Evolutionary conservation across 257 asterid genomes (phyloP).

Genomic region (Cynanchum wilfordii): DNA sequence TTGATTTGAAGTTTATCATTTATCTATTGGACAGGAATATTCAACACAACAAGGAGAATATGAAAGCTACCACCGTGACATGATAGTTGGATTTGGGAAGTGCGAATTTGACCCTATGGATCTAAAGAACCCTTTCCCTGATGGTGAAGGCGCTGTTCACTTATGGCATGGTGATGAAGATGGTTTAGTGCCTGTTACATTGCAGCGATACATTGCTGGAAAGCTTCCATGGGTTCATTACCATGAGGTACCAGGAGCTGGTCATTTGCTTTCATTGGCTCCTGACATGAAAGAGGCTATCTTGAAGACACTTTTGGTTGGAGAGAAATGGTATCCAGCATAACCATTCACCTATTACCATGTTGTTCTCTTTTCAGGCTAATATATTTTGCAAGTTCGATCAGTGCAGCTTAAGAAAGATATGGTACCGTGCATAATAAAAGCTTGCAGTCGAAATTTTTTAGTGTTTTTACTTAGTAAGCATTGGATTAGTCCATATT

Average conservation of each 20-base stretch:
- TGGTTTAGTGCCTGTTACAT: conserved; percentile 52
- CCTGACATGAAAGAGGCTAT: conserved; percentile 33
- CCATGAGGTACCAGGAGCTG: conserved; percentile 32
- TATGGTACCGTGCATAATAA: neutral
- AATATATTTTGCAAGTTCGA: neutral
- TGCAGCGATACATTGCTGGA: conserved; percentile 52
- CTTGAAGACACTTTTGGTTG: conserved; percentile 34
- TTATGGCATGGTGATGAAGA: conserved; percentile 79
- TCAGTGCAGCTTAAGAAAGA: neutral
- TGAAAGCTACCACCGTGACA: conserved; percentile 61
- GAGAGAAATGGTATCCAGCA: conserved; percentile 16
- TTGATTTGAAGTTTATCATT: neutral
- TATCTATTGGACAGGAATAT: conserved; percentile 34
- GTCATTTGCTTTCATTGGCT: conserved; percentile 28
- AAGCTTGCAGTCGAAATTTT: neutral
- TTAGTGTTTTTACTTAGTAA: neutral
- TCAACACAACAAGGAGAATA: conserved; percentile 53
- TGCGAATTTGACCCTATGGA: conserved; percentile 71
- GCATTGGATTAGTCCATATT: neutral
- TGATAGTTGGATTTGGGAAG: conserved; percentile 60
- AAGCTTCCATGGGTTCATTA: conserved; percentile 63
- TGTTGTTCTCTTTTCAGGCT: neutral
- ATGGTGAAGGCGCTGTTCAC: conserved; percentile 51
- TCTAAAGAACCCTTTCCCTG: conserved; percentile 41
- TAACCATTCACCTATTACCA: neutral